Base-by-base conservation (phyloP, 176 grass and related monocot genomes). In the Aegilops sharonensis region DNA sequence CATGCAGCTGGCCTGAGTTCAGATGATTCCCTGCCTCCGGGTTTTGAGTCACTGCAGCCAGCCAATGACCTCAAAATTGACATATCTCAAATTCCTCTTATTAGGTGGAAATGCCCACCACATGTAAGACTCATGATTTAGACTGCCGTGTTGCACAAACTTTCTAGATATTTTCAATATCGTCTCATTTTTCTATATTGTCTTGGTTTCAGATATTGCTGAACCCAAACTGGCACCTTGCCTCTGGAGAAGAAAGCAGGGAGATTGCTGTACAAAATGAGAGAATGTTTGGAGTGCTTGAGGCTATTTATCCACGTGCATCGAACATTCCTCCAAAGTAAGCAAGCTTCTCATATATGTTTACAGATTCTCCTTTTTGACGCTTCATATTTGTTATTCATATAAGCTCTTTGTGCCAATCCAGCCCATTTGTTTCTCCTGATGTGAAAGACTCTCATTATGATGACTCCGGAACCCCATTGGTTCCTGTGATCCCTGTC, bases 231-330 rank as follows among this genome's bases (percentile, higher is more conserved):
- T 99, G 94, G 97, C 73, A 84, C 9, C 39, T 96, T 27, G 92
- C 90, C 75, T 78, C 89, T 91, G 97, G 94, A 88, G 92, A 91
- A 93, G 97, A 99, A 94, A 99, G 90, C 84, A 78, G 83, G 77
- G 97, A 99, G 80, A 68, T 68, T 60, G 61, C 76, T 71, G 57
- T 86, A 78, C 91, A 99, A 87, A 89, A 96, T 87, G 86, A 94
- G 56, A 96, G 97, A 87, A 87, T 94, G 69, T 80, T 94, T 79
- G 92, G 92, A 82, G 83, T 83, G 40, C 97, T 99, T 37, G 97
- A 99, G 90, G 94, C 97, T 89, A 97, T 99, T 83, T 99, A 99
- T 90, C 97, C 97, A 71, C 94, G 97, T 10, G 78, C 83, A 62
- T 91, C 90, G 13, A 93, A 85, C 63, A 93, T 99, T 81, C 97